Percentiles rank a stretch among this genome's conserved stretches.
These are phyloP conservation scores for Tulasnella sp. DNA, from an alignment of 768 basidiomycete genomes.

Conservation along the genomic window DNA sequence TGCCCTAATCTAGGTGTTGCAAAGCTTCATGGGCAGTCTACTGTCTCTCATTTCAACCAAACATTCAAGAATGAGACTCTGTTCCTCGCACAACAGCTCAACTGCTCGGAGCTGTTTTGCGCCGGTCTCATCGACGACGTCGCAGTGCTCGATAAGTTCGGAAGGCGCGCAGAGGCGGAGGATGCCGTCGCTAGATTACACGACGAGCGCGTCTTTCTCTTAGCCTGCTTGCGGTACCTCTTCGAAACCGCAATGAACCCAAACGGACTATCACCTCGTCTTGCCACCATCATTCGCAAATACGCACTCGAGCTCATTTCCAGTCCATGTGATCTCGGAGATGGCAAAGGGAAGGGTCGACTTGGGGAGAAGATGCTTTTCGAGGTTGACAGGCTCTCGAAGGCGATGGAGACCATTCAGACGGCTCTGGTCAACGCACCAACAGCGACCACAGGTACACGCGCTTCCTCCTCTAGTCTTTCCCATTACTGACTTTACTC, in stretches of 20 bases:
- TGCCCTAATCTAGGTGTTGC: slow-evolving; percentile 44
- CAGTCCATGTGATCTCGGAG: slow-evolving; percentile 8
- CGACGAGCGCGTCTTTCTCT: slow-evolving; percentile 52
- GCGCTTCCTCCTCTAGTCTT: not conserved
- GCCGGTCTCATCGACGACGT: slow-evolving; percentile 37
- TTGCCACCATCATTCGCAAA: slow-evolving; percentile 20
- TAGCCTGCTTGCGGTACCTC: slow-evolving; percentile 58
- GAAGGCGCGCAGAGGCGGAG: slow-evolving; percentile 50
- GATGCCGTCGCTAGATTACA: slow-evolving; percentile 57
- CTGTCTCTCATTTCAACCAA: slow-evolving; percentile 47
- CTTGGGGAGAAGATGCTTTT: slow-evolving; percentile 46
- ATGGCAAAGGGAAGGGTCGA: slow-evolving; percentile 24
- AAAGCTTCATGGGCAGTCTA: slow-evolving; percentile 48
- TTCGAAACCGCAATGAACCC: slow-evolving; percentile 42
- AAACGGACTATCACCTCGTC: not conserved
- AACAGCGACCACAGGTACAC: slow-evolving; percentile 43
- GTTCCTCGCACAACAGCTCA: slow-evolving; percentile 70
- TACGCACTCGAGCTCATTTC: slow-evolving; percentile 28
- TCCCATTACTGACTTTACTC: slow-evolving; percentile 26
- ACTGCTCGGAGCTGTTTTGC: slow-evolving; percentile 70
- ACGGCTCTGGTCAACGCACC: slow-evolving; percentile 49
- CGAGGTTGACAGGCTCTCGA: slow-evolving; percentile 50
- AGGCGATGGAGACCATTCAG: slow-evolving; percentile 34
- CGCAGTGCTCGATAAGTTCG: slow-evolving; percentile 41
- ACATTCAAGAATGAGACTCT: slow-evolving; percentile 69